Base-by-base conservation (phyloP, 306 rosid species). In the Bauhinia variegata region DNA sequence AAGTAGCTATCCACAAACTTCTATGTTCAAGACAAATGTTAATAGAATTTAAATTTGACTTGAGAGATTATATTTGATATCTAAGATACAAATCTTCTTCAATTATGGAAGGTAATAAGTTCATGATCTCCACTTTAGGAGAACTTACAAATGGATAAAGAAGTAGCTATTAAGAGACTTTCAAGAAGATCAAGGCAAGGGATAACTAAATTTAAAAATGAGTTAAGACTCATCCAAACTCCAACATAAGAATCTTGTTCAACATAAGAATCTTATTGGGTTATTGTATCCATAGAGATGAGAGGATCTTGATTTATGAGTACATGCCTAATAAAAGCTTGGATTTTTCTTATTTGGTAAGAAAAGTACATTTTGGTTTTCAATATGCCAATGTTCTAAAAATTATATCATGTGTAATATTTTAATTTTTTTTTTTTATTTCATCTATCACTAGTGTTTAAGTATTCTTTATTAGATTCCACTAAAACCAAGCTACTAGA, bases 291-390 rank as follows among this genome's bases (percentile, higher is more conserved):
- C 31, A 70, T 16, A 51, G 59, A 23, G 44, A 19, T 0, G 32
- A 48, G 28, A 58, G 51, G 15, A 28, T 58, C 6, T 23, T 70
- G 13, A 31, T 70, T 30, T 70, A 70, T 58, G 75, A 70, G 18
- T 59, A 46, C 17, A 28, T 70, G 28, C 48, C 41, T 1, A 56
- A 57, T 16, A 19, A 38, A 69, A 69, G 49, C 36, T 50, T 57
- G 4, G 65, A 69, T 6, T 6, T 4, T 44, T 55, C 38, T 15
- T 46, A 56, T 68, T 68, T 44, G 48, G 64, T 55, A 4, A 59
- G 32, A 23, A 36, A 5, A 49, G 1, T n/a, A 3, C 5, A 46
- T 46, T 11, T 43, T 43, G 3, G n/a, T n/a, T n/a, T 43, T 43
- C 15, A 2, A 43, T 43, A 11, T 8, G 11, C 11, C 4, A 1